These are phyloP conservation scores for Microbotryum violaceum DNA, from an alignment of 1,284 basidiomycete species.

Conservation along the genomic window DNA sequence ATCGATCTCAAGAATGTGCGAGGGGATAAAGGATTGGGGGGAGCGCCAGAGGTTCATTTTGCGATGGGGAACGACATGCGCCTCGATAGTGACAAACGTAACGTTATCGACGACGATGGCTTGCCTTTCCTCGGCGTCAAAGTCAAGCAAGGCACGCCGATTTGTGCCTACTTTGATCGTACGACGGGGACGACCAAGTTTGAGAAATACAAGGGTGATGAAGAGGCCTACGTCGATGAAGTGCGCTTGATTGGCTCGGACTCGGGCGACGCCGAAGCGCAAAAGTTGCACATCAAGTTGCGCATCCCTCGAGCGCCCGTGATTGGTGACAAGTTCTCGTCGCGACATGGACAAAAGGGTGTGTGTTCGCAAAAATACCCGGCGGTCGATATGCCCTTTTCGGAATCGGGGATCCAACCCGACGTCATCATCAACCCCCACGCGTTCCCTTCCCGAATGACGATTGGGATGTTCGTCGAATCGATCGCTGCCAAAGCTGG, in stretches of 20 bases:
- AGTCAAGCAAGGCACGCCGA: conserved; percentile 64
- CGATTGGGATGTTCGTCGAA: conserved; percentile 99
- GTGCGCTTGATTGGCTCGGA: conserved; percentile 87
- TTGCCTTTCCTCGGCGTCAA: conserved; percentile 69
- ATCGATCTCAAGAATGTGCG: conserved; percentile 78
- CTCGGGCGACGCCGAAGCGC: conserved; percentile 73
- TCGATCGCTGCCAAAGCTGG: conserved; percentile 98
- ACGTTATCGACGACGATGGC: conserved; percentile 75
- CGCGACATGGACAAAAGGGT: conserved; percentile 98
- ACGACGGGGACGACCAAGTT: conserved; percentile 73
- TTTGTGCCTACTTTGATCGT: conserved; percentile 84
- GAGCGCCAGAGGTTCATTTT: conserved; percentile 53
- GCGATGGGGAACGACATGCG: conserved; percentile 73
- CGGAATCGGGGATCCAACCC: conserved; percentile 96
- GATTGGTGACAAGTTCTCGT: conserved; percentile 99
- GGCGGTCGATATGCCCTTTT: conserved; percentile 95
- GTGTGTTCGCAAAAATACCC: conserved; percentile 99
- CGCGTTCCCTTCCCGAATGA: conserved; percentile 99
- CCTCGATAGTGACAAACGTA: conserved; percentile 51
- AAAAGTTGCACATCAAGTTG: conserved; percentile 89
- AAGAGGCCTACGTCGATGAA: conserved; percentile 81
- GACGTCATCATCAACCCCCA: conserved; percentile 99
- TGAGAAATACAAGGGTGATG: conserved; percentile 96
- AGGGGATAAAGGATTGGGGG: conserved; percentile 45
- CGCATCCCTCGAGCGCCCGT: conserved; percentile 91